A percentile compares a stretch with the other conserved stretches of the same genome.
Evolutionary conservation across 2,329 filamentous ascomycete genomes (phyloP).

Genomic region (Ceratocystis cubensis): DNA sequence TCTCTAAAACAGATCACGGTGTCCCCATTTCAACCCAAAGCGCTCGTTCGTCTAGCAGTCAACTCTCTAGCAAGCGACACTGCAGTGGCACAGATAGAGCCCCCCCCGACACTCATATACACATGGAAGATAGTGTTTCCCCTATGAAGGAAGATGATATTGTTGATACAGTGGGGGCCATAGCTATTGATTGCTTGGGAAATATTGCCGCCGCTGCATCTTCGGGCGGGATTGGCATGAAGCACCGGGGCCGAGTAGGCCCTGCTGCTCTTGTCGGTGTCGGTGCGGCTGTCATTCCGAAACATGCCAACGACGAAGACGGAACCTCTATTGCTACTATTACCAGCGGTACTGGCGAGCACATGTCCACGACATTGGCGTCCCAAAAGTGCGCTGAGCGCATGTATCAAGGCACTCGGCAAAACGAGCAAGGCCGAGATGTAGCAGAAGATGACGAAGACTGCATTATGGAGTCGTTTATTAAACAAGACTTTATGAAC

Average conservation of each 20-base stretch:
- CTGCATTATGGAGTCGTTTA: slow-evolving; percentile 59
- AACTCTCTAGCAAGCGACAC: slow-evolving; percentile 14
- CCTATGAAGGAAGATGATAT: slow-evolving; percentile 39
- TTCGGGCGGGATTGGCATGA: slow-evolving; percentile 97
- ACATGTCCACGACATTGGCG: slow-evolving; percentile 93
- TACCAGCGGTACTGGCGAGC: slow-evolving; percentile 90
- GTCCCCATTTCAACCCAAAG: not conserved
- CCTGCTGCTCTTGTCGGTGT: slow-evolving; percentile 88
- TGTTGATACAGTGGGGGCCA: slow-evolving; percentile 90
- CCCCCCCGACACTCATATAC: not conserved
- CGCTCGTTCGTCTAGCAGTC: not conserved
- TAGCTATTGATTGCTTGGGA: slow-evolving; percentile 75
- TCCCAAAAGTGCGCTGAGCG: slow-evolving; percentile 76
- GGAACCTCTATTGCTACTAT: slow-evolving; percentile 65
- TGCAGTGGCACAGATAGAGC: not conserved
- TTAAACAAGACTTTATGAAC: slow-evolving; percentile 81
- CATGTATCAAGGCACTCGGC: slow-evolving; percentile 58
- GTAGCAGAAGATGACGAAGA: slow-evolving; percentile 64
- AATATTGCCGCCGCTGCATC: slow-evolving; percentile 90
- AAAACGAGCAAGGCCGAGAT: slow-evolving; percentile 47
- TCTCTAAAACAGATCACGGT: not conserved
- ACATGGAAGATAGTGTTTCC: slow-evolving; percentile 7
- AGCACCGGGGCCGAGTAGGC: slow-evolving; percentile 80
- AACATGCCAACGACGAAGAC: slow-evolving; percentile 55
- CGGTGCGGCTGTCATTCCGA: slow-evolving; percentile 78